Evolutionary conservation across 2,329 filamentous ascomycete species (phyloP).

Genomic region (Paecilomyces formosus): DNA sequence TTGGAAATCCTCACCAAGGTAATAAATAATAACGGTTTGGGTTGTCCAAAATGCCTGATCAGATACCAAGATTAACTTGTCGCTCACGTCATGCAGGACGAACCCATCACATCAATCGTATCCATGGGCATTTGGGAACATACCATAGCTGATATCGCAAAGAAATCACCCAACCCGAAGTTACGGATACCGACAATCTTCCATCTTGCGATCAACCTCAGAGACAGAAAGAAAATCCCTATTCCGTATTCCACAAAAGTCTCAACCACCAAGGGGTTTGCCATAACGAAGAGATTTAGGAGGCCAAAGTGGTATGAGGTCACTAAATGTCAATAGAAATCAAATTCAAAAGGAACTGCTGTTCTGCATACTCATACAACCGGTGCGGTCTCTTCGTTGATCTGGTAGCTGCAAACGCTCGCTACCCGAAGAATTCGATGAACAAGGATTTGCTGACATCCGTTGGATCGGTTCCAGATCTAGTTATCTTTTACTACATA

Average conservation of each 20-base stretch:
- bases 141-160: constrained; percentile 11
- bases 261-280: background rate
- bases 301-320: background rate
- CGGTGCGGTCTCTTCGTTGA: no score
- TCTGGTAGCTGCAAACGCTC: no score
- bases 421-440: background rate
- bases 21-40: background rate
- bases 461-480: background rate
- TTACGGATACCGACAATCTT: constrained; percentile 6
- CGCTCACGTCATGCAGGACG: background rate
- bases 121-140: background rate
- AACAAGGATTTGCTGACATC: background rate
- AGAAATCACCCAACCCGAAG: constrained; percentile 10
- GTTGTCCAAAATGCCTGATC: background rate
- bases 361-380: no score
- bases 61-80: constrained; percentile 2
- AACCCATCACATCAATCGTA: no score
- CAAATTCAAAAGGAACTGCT: background rate
- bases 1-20: background rate
- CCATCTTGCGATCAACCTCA: constrained; percentile 5
- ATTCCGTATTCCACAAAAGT: background rate
- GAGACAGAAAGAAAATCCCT: background rate
- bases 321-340: no score
- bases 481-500: background rate
- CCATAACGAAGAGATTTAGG: background rate